A percentile compares a stretch with the other conserved stretches of the same genome.
These are phyloP conservation scores for Suillus tomentosus DNA, from an alignment of 768 basidiomycete species.

Conservation along the genomic window DNA sequence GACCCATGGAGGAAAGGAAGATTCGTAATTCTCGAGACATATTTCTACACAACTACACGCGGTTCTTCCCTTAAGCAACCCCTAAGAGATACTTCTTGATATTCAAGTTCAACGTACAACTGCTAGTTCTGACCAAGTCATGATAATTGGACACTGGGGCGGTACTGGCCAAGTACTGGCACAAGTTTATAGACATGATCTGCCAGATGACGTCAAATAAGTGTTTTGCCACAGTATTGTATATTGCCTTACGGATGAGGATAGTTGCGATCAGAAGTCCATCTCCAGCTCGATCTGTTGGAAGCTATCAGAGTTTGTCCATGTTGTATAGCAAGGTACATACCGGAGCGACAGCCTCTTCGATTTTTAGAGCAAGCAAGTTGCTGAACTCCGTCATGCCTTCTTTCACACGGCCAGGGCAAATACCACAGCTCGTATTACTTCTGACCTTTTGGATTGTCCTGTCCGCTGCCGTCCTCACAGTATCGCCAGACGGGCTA, in stretches of 20 bases:
- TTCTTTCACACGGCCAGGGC: slow-evolving; percentile 12
- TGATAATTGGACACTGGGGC: neutral
- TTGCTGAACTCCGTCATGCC: slow-evolving; percentile 20
- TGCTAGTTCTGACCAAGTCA: neutral
- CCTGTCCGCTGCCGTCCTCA: slow-evolving; percentile 7
- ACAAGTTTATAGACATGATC: neutral
- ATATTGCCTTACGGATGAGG: neutral
- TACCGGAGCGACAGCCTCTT: slow-evolving; percentile 19
- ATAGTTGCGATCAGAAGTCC: slow-evolving; percentile 9
- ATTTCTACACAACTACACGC: neutral
- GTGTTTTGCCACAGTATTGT: neutral
- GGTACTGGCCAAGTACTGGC: too few relatives aligned
- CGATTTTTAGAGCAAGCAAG: slow-evolving; percentile 20
- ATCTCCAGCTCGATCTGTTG: slow-evolving; percentile 18
- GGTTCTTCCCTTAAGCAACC: neutral
- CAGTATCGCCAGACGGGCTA: slow-evolving; percentile 21
- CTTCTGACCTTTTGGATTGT: slow-evolving; percentile 11
- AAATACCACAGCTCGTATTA: neutral
- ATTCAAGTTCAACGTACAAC: neutral
- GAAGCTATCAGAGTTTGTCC: neutral
- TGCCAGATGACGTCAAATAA: neutral
- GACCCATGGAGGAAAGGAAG: neutral
- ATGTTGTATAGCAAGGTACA: neutral
- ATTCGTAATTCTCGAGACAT: neutral
- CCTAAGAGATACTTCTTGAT: neutral